Evolutionary conservation across 306 rosid species (phyloP), one percentile per base, ranked within the genome.

Genomic region (Lathyrus tuberosus): DNA sequence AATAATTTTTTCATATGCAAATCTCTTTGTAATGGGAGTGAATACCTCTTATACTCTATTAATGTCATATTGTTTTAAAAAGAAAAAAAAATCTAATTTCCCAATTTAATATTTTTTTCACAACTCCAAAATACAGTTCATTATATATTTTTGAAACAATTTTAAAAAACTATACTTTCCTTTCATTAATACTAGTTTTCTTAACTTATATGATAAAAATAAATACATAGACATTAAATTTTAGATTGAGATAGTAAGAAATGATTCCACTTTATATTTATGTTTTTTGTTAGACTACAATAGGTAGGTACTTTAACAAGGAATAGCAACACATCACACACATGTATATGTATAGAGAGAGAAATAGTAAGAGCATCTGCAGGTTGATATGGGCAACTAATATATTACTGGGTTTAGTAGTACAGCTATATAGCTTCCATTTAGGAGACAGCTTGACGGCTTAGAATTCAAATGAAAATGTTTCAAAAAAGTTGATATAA

Each of bases 391-490:
- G 75, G 65, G 42, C 42, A 67, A 62, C 79, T 52, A 78, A 71
- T 10, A 69, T 12, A 54, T 72, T 42, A 41, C 78, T 59, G 60
- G 70, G 69, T 66, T 72, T 58, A 60, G 78, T 72, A 62, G 51
- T 62, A 85, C 90, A 79, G 66, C 65, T 71, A 51, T 35, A 62
- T 81, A 85, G 93, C 78, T 51, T 76, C 89, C 89, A 70, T 40
- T 47, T 40, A 70, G 93, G 91, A 81, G 93, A 89, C 91, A 87
- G 66, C 79, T 81, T 80, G 47, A 82, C 82, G 78, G 70, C 78
- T 49, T 71, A 51, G 62, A 57, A 40, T 59, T 62, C 53, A 30
- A 78, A 61, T 35, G 40, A 66, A 72, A 72, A 72, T 59, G 78
- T 48, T 47, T 2, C 35, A 35, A 35, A 35, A 35, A 33, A 5